Evolutionary conservation across 306 rosid species (phyloP), one percentile per base, ranked within the genome.

Genomic region (peach (Prunus persica)): DNA sequence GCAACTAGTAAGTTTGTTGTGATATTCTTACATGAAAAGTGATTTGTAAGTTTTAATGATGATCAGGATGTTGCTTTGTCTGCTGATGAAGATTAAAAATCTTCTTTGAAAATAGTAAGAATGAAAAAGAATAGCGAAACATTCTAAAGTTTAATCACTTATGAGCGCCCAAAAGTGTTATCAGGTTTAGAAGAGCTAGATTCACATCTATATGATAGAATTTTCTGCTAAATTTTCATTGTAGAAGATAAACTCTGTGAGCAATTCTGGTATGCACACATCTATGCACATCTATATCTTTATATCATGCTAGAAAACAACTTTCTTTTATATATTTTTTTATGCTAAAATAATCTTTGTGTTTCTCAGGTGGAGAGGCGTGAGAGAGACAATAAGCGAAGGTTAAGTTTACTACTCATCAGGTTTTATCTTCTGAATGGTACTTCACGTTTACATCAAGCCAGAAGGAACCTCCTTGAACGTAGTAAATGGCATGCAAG

Each of bases 401-500:
- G 87, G 71, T 81, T 84, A 80, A 87, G 75, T 74, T 78, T 92
- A 77, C 78, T 95, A 69, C 84, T 90, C 60, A 82, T 92, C 75
- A 91, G 92, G 86, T 92, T 95, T 81, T 90, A 89, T 88, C 80
- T 95, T 70, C 90, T 87, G 82, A 92, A 87, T 87, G 97, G 98
- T 62, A 88, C 91, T 78, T 80, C 87, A 55, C 95, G 98, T 25
- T 79, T 92, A 80, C 86, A 94, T 89, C 95, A 84, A 84, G 97
- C 95, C 43, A 88, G 98, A 88, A 90, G 87, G 84, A 89, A 82
- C 77, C 92, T 94, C 85, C 88, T 85, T 78, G 98, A 92, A 79
- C 91, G 98, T 38, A 88, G 97, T 82, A 94, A 90, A 84, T 95
- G 98, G 98, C 87, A 92, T 72, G 97, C 90, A 76, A 89, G 91